Evolutionary conservation across 2,329 filamentous ascomycete species (phyloP).

Genomic region (Gaeumannomyces sp.): DNA sequence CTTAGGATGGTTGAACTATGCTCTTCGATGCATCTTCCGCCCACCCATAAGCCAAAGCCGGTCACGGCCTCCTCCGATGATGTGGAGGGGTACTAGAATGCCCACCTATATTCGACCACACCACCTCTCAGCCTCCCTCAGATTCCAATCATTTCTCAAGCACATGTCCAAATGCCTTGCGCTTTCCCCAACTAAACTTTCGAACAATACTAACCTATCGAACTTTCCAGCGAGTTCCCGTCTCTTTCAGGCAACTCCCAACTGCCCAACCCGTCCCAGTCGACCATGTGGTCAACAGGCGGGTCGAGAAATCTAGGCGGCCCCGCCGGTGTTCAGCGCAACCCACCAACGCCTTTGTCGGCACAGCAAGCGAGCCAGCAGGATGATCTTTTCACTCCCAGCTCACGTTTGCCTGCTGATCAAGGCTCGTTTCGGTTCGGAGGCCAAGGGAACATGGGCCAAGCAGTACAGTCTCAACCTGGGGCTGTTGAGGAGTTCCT

Average conservation of each 20-base stretch:
- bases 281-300: slow-evolving; percentile 49
- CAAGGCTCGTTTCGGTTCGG: slow-evolving; percentile 50
- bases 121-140: not conserved
- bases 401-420: slow-evolving; percentile 29
- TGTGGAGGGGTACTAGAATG: slow-evolving; percentile 12
- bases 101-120: not conserved
- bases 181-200: not conserved
- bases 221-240: slow-evolving; percentile 53
- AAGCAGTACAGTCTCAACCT: slow-evolving; percentile 40
- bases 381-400: slow-evolving; percentile 37
- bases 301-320: slow-evolving; percentile 43
- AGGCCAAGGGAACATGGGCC: slow-evolving; percentile 35
- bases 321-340: slow-evolving; percentile 38
- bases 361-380: slow-evolving; percentile 44
- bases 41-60: not conserved
- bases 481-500: slow-evolving; percentile 55
- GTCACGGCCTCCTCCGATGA: slow-evolving; percentile 14
- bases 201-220: not conserved
- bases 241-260: slow-evolving; percentile 57
- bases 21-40: not conserved
- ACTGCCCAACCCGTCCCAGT: slow-evolving; percentile 39
- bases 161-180: no score
- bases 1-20: slow-evolving; percentile 3
- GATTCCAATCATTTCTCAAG: not conserved
- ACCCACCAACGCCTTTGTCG: slow-evolving; percentile 42